These are phyloP conservation scores for Aspergillus texensis DNA, from an alignment of 2,329 filamentous ascomycete species.

Conservation along the genomic window DNA sequence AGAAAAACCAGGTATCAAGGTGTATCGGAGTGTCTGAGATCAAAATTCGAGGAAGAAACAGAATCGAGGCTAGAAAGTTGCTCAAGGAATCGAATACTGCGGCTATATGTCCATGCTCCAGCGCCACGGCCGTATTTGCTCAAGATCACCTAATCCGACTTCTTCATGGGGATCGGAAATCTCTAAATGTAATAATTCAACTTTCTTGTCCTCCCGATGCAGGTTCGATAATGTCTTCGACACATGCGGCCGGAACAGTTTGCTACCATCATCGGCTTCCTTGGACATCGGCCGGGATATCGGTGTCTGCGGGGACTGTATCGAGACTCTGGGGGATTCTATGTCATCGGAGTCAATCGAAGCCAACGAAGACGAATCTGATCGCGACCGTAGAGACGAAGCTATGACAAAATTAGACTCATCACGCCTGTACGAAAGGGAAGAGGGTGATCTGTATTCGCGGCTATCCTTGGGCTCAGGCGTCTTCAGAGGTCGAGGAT, in stretches of 20 bases:
- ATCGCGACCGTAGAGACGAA: conserved; percentile 28
- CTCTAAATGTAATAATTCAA: conserved; percentile 41
- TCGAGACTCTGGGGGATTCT: conserved; percentile 29
- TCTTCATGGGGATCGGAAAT: conserved; percentile 37
- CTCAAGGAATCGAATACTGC: background rate
- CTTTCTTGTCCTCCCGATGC: conserved; percentile 35
- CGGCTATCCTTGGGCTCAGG: conserved; percentile 13
- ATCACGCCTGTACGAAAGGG: conserved; percentile 22
- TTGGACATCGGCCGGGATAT: conserved; percentile 42
- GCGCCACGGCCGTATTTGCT: conserved; percentile 41
- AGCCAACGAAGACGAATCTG: conserved; percentile 36
- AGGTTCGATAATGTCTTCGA: conserved; percentile 38
- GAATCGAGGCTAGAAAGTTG: background rate
- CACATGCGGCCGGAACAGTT: conserved; percentile 32
- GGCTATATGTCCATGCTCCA: conserved; percentile 49
- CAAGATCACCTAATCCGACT: conserved; percentile 34
- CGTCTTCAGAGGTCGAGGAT: background rate
- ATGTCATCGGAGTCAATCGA: conserved; percentile 28
- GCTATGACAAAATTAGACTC: conserved; percentile 26
- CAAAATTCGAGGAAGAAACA: background rate
- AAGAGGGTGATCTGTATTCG: conserved; percentile 16
- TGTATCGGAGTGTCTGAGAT: conserved; percentile 1
- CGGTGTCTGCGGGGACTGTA: conserved; percentile 39
- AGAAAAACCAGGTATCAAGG: conserved; percentile 8
- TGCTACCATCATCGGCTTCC: conserved; percentile 34